Base-by-base conservation (phyloP, 179 eudicot genomes). In the Silene noctiflora region DNA sequence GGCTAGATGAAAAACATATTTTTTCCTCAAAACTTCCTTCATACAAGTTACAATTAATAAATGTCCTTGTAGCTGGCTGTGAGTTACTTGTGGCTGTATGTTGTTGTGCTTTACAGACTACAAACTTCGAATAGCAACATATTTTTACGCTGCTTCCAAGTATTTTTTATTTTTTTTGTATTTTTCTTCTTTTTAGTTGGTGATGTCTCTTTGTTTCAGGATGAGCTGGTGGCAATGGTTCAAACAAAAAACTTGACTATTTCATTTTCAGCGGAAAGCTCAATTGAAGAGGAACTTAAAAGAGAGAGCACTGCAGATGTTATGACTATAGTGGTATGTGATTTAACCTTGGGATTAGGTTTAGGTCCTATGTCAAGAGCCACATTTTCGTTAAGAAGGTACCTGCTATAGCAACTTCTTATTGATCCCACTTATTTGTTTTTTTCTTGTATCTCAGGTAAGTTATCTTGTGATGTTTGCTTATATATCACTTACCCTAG, bases 401-500 rank as follows among this genome's bases (percentile, higher is more conserved):
- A 24, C 70, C 66, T 69, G 12, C 2, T 74, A 21, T 67, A 35
- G 6, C 13, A 8, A 31, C 42, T 7, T 55, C 53, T 48, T 24
- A 58, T 16, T 71, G 48, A 80, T 76, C 8, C 29, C 29, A 62
- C 74, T 14, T 75, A 39, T 77, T 42, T 42, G 8, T 42, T 42
- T 42, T 39, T 42, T 7, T 48, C 25, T 72, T 67, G 24, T 61
- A 69, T 72, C 79, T 74, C 96, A 96, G 99, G 89, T 96, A 87
- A 96, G 99, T 88, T 96, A 96, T 82, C 96, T 96, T 78, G 99
- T 93, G 87, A 96, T 96, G 99, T 96, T 96, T 90, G 99, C 98
- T 77, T 96, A 96, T 81, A 96, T 96, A 85, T 93, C 99, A 22
- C 90, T 96, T 88, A 88, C 98, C 21, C 82, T 96, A 78, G 99